Conservation (phyloP, 1,139 yeast species). For the Pneumocystis canis region DNA sequence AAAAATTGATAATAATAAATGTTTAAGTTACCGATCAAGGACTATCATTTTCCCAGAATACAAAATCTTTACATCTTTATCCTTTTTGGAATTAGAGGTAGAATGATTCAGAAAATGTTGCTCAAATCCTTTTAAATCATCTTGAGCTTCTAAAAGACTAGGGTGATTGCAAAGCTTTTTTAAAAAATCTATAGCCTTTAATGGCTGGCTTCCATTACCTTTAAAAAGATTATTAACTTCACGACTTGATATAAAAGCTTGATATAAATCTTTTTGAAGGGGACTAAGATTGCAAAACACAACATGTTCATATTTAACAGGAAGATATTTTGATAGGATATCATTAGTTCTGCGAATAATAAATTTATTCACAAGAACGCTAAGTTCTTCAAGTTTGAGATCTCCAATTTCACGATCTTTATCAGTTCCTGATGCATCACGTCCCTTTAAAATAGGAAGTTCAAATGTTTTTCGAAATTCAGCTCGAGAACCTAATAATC, state of each 20-base stretch:
- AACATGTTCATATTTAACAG: conserved; percentile 92
- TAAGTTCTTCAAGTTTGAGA: conserved; percentile 50
- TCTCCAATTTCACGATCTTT: conserved; percentile 63
- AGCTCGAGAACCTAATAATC: conserved; percentile 65
- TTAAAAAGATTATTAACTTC: conserved; percentile 49
- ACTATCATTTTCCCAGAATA: conserved; percentile 46
- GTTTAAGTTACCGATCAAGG: conserved; percentile 25
- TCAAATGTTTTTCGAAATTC: conserved; percentile 84
- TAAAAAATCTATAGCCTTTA: conserved; percentile 76
- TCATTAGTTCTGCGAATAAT: conserved; percentile 94
- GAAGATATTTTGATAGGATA: conserved; percentile 79
- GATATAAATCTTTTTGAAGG: conserved; percentile 56
- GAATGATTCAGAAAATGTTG: conserved; percentile 57
- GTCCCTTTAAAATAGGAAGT: conserved; percentile 59
- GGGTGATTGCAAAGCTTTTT: conserved; percentile 92
- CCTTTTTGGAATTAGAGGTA: conserved; percentile 32
- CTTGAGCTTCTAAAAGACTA: conserved; percentile 60
- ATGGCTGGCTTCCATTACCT: conserved; percentile 67
- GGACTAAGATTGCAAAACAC: conserved; percentile 75
- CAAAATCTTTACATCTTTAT: conserved; percentile 47
- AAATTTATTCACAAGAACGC: conserved; percentile 68
- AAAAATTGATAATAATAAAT: not conserved
- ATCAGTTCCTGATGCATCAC: conserved; percentile 85
- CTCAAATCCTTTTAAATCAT: conserved; percentile 58
- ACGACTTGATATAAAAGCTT: conserved; percentile 66